Evolutionary conservation across 805 yeast genomes (phyloP), one percentile per base, ranked within the genome.

Genomic region (Lachancea thermotolerans): DNA sequence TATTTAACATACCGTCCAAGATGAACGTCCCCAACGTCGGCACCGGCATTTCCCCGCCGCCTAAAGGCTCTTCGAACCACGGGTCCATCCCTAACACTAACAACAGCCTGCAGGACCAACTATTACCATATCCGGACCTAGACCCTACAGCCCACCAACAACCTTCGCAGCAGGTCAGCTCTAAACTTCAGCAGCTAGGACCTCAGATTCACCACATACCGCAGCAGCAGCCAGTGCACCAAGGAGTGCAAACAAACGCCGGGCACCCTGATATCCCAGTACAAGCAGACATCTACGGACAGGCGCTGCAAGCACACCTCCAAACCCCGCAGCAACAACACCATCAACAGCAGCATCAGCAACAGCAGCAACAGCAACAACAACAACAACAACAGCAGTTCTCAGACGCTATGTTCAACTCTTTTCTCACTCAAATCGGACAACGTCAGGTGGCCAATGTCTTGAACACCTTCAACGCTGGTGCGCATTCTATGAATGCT

Each of bases 331-430:
- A 47, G 35, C 45, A 41, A 16, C 45, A 37, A 10, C 41, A 45
- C 7, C 50, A 48, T 25, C 34, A 11, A 16, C 46, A 37, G 12
- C 37, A 21, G 6, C 50, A 48, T 25, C 34, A 11, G 11, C 46
- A 37, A 8, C 37, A 21, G 6, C 42, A 30, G 21, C 47, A 31
- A 9, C 47, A 44, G n/a, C 16, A 31, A 30, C 41, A 39, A 18
- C 16, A 21, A 5, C 17, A 16, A 11, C 38, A 30, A 4, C 45
- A 47, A 48, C 59, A 58, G 45, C 65, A 57, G 45, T 50, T 60
- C 37, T 59, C 65, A 15, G 66, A 62, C 48, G 52, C 58, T 30
- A 64, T 64, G 65, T 61, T 61, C 46, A 62, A 59, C 47, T 60
- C 65, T 3, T 60, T 62, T 38, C 49, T 64, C 25, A 51, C 58